A percentile compares a stretch with the other conserved stretches of the same genome.
These are phyloP conservation scores for Phytophthora uliginosa DNA, from an alignment of 352 stramenopile species.

Conservation along the genomic window DNA sequence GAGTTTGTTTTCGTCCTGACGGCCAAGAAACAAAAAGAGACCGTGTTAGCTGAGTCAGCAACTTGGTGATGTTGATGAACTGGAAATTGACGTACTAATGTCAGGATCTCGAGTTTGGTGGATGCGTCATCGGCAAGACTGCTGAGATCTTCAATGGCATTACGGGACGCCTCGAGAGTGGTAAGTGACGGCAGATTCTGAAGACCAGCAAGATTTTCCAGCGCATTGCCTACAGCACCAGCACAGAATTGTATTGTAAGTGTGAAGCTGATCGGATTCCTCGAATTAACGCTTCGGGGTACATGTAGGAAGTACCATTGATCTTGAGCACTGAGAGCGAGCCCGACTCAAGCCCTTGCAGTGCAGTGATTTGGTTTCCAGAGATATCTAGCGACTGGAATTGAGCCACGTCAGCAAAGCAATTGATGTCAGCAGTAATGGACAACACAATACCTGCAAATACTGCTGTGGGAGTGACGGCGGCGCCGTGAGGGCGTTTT, in stretches of 20 bases:
- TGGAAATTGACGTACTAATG: slow-evolving; percentile 47
- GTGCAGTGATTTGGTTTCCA: slow-evolving; percentile 69
- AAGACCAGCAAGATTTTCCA: slow-evolving; percentile 64
- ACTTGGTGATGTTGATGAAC: not conserved
- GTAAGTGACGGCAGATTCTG: slow-evolving; percentile 52
- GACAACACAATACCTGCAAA: slow-evolving; percentile 50
- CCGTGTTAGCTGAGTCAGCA: not conserved
- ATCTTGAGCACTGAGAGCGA: slow-evolving; percentile 70
- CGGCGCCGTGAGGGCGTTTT: slow-evolving; percentile 58
- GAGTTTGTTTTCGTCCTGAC: slow-evolving; percentile 80
- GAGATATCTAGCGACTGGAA: slow-evolving; percentile 71
- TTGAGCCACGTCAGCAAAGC: not conserved
- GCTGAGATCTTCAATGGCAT: slow-evolving; percentile 59
- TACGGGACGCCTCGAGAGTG: slow-evolving; percentile 68
- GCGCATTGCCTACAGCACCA: slow-evolving; percentile 50
- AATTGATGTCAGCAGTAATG: not conserved
- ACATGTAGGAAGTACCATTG: slow-evolving; percentile 44
- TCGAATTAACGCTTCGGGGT: not conserved
- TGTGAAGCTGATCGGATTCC: not conserved
- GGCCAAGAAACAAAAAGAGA: not conserved
- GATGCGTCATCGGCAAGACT: slow-evolving; percentile 44
- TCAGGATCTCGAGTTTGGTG: slow-evolving; percentile 59
- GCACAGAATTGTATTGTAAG: not conserved
- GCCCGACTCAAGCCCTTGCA: slow-evolving; percentile 61
- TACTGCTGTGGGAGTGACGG: slow-evolving; percentile 61